Conservation (phyloP, 2,329 filamentous ascomycete species). For the Stagonosporopsis cucurbitacearum region DNA sequence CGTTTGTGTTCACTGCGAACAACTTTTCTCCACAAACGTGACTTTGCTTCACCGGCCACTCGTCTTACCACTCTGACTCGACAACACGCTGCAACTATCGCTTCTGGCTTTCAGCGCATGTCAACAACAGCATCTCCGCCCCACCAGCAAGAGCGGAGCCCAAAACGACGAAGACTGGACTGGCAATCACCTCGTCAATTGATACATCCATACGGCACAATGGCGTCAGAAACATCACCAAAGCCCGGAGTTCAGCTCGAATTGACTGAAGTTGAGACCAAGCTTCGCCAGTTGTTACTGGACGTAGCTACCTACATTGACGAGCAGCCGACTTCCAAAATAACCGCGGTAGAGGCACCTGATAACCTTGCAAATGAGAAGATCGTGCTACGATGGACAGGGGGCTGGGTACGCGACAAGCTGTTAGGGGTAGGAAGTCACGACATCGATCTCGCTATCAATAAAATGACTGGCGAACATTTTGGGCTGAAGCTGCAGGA, state of each 20-base stretch:
- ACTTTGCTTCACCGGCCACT: slow-evolving; percentile 21
- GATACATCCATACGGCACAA: slow-evolving; percentile 38
- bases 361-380: slow-evolving; percentile 55
- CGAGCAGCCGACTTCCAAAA: slow-evolving; percentile 38
- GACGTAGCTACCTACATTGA: slow-evolving; percentile 79
- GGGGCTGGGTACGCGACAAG: slow-evolving; percentile 88
- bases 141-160: slow-evolving; percentile 32
- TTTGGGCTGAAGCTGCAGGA: slow-evolving; percentile 74
- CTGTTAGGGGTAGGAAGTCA: slow-evolving; percentile 74
- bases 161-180: slow-evolving; percentile 43
- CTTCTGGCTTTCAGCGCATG: slow-evolving; percentile 37
- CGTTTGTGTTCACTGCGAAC: slow-evolving; percentile 37
- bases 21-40: slow-evolving; percentile 31
- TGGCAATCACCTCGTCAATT: slow-evolving; percentile 22
- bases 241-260: slow-evolving; percentile 49
- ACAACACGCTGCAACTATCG: slow-evolving; percentile 6
- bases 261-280: slow-evolving; percentile 74
- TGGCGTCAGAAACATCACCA: slow-evolving; percentile 28
- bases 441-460: slow-evolving; percentile 87
- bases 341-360: slow-evolving; percentile 50
- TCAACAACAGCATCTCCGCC: slow-evolving; percentile 31
- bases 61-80: slow-evolving; percentile 11
- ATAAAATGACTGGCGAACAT: slow-evolving; percentile 79
- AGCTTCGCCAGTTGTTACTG: slow-evolving; percentile 76
- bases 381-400: slow-evolving; percentile 75